Evolutionary conservation across 169 alveolate genomes (phyloP).

Genomic region (Besnoitia besnoiti): DNA sequence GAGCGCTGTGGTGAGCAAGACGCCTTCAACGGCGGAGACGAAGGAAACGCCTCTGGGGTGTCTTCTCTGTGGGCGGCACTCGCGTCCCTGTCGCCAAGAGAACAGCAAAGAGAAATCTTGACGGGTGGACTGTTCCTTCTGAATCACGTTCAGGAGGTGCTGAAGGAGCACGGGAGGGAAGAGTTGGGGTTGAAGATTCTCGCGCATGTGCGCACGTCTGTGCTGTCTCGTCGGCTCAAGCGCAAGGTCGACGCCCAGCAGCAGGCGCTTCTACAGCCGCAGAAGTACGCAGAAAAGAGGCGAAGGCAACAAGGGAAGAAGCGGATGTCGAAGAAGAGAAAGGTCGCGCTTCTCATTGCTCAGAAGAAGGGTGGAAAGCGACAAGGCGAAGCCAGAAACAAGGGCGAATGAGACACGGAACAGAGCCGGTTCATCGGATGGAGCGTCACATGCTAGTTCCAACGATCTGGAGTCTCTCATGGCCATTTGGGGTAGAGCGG

Average conservation of each 20-base stretch:
- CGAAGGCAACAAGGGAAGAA: not conserved
- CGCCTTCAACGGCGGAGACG: not conserved
- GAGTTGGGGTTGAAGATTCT: not conserved
- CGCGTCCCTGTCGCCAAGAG: not conserved
- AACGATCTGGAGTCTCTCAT: too few species aligned
- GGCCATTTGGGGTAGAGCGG: too few species aligned
- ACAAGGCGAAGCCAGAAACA: not conserved
- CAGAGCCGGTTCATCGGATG: too few species aligned
- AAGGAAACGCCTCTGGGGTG: not conserved
- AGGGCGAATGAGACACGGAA: too few species aligned
- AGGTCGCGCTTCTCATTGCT: not conserved
- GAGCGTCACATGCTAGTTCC: too few species aligned
- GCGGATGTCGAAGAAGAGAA: not conserved
- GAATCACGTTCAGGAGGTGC: not conserved
- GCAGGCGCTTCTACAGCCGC: constrained; percentile 22
- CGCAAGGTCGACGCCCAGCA: constrained; percentile 20
- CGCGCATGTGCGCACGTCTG: not conserved
- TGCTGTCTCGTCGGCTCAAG: not conserved
- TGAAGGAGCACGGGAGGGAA: not conserved
- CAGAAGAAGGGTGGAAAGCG: not conserved
- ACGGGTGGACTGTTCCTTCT: not conserved
- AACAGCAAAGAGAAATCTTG: constrained; percentile 17
- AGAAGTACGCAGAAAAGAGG: constrained; percentile 6
- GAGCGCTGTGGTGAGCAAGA: not conserved
- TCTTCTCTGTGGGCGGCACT: not conserved